Evolutionary conservation across 805 yeast genomes (phyloP), one percentile per base, ranked within the genome.

Genomic region (Yarrowia keelungensis): DNA sequence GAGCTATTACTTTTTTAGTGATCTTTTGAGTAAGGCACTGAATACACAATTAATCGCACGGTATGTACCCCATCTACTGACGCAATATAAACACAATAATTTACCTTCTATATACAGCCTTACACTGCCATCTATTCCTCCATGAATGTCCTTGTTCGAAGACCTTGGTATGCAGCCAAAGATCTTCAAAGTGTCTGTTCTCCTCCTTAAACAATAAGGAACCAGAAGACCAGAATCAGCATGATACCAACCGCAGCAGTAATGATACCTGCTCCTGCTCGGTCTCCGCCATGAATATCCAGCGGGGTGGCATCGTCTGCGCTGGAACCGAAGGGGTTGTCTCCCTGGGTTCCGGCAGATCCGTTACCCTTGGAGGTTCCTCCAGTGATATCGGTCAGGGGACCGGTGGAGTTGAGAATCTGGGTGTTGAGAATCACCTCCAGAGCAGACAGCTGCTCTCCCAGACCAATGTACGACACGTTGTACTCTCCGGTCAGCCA

Each of bases 401-500:
- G 97, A 49, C 85, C 83, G 3, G 84, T 83, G 73, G 73, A 69
- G 58, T 59, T 69, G 32, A 47, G 16, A 19, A 62, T 39, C 56
- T 62, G 67, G 16, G 67, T 62, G 39, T 77, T 79, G 69, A 81
- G 81, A 32, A 88, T 81, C 8, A 82, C 81, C 70, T 92, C 98
- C 71, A 92, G 79, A 0, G 97, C 97, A 42, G 88, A 80, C 85
- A 91, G 89, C 79, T 94, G 97, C 79, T 94, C 97, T 69, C 98
- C 98, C 43, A 94, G 82, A 2, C 98, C 97, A 49, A 62, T 62
- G 74, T 85, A 91, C 49, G 76, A 75, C 1, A 85, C 87, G 78
- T 93, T 98, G 87, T 89, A 90, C 19, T 86, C 86, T 9, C 77
- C 76, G 19, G 71, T 72, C 3, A 85, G 79, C 98, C 98, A 93